Evolutionary conservation across 768 basidiomycete species (phyloP), one percentile per base, ranked within the genome.

Genomic region (Panaeolus papilionaceus): DNA sequence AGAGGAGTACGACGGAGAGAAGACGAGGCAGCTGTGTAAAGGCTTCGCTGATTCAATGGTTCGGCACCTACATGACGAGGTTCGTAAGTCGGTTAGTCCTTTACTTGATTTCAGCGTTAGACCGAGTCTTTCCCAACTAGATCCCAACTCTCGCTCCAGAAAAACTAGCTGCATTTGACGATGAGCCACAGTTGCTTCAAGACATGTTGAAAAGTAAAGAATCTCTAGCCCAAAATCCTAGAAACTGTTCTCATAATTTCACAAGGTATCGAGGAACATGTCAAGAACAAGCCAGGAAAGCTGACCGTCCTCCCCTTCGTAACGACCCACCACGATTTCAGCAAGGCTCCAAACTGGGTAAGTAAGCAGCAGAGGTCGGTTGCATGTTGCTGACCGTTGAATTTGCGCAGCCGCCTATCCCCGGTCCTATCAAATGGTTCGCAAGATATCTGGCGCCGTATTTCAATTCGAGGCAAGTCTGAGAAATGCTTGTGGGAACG

Each of bases 11-110:
- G 73, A 77, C 54, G 73, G 67, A 0, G 65, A 64, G 33, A 72
- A 70, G 38, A 66, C 69, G 9, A 64, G 69, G 16, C 61, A 63
- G 61, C 44, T 75, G 33, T 11, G 75, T 8, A 66, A 75, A 42
- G 66, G 49, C 2, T 77, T 78, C 62, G 75, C 68, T 1, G 72
- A 73, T 49, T 47, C 65, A 4, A 58, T 78, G 9, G 68, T 72
- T 7, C 64, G 70, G 10, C 77, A 78, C 64, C 69, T 78, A 0
- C 67, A 73, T n/a, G 76, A 75, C 11, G 77, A 78, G 72, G 77
- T 75, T 18, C 12, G 54, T 58, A 45, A 3, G 33, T 33, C 33
- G 33, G 33, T 2, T 33, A 67, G n/a, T 38, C 26, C 23, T 54
- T 45, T 14, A 16, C 18, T 16, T 37, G 14, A 18, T 68, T 65